Conservation (phyloP, 257 asterid genomes). For the Ophiorrhiza pumila region DNA sequence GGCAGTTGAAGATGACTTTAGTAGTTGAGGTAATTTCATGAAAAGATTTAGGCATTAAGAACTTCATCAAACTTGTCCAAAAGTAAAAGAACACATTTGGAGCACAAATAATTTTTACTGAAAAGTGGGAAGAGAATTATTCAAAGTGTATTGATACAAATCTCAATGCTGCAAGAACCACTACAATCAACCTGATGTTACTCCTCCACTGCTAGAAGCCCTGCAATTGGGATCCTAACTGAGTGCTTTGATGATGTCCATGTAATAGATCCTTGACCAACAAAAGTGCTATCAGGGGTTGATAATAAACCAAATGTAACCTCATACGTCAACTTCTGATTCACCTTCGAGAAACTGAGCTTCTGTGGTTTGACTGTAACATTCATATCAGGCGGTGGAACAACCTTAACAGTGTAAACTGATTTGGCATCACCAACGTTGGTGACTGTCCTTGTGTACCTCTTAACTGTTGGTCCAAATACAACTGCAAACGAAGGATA, state of each 20-base stretch:
- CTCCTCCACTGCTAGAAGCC: not conserved
- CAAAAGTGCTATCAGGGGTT: not conserved
- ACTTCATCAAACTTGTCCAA: no score
- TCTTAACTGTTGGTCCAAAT: not conserved
- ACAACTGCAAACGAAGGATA: conserved; percentile 18
- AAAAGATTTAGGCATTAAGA: no score
- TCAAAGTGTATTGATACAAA: not conserved
- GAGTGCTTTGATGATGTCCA: conserved; percentile 11
- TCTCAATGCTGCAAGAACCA: not conserved
- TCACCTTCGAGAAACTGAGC: conserved; percentile 13
- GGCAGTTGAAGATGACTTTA: not conserved
- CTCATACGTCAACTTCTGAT: conserved; percentile 17
- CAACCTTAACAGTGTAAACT: conserved; percentile 9
- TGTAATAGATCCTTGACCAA: conserved; percentile 9
- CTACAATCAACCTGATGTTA: not conserved
- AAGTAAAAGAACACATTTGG: no score
- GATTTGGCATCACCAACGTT: conserved; percentile 14
- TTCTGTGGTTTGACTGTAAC: not conserved
- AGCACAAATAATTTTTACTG: not conserved
- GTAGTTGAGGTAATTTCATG: no score
- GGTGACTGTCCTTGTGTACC: conserved; percentile 17
- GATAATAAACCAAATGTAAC: not conserved
- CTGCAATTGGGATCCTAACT: conserved; percentile 13
- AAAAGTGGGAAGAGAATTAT: not conserved
- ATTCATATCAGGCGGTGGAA: not conserved